A percentile compares a stretch with the other conserved stretches of the same genome.
Evolutionary conservation across 2,329 filamentous ascomycete species (phyloP).

Genomic region (Thielaviopsis musarum): DNA sequence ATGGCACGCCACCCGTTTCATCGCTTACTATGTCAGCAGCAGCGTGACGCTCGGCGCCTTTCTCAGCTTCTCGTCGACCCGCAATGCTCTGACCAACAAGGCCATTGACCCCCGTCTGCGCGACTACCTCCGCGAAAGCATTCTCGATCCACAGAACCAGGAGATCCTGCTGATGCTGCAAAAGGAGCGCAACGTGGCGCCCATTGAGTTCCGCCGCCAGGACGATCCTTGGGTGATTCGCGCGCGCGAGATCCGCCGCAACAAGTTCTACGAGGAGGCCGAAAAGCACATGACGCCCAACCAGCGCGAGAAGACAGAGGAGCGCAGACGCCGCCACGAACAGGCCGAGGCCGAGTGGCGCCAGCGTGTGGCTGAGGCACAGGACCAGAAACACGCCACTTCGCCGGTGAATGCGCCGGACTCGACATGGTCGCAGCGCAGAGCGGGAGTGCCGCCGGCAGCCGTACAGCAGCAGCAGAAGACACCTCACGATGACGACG

Average conservation of each 20-base stretch:
- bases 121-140: conserved; percentile 14
- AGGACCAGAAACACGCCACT: not conserved
- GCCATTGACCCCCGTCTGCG: conserved; percentile 18
- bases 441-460: not conserved
- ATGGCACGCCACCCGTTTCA: conserved; percentile 24
- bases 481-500: conserved; percentile 3
- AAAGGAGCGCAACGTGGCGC: conserved; percentile 9
- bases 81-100: conserved; percentile 15
- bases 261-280: conserved; percentile 9
- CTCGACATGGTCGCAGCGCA: conserved; percentile 8
- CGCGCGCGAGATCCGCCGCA: conserved; percentile 11
- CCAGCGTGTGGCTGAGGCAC: not conserved
- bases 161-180: conserved; percentile 11
- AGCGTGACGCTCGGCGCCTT: conserved; percentile 17
- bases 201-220: conserved; percentile 10
- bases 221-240: conserved; percentile 11
- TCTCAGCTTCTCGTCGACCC: conserved; percentile 18
- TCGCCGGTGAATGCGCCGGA: conserved; percentile 7
- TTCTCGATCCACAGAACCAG: conserved; percentile 12
- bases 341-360: conserved; percentile 9
- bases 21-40: conserved; percentile 18
- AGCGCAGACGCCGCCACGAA: conserved; percentile 4
- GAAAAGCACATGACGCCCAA: conserved; percentile 8
- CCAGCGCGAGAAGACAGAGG: conserved; percentile 7
- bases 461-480: not conserved